Evolutionary conservation across 2,329 filamentous ascomycete species (phyloP).

Genomic region (Colletotrichum agaves): DNA sequence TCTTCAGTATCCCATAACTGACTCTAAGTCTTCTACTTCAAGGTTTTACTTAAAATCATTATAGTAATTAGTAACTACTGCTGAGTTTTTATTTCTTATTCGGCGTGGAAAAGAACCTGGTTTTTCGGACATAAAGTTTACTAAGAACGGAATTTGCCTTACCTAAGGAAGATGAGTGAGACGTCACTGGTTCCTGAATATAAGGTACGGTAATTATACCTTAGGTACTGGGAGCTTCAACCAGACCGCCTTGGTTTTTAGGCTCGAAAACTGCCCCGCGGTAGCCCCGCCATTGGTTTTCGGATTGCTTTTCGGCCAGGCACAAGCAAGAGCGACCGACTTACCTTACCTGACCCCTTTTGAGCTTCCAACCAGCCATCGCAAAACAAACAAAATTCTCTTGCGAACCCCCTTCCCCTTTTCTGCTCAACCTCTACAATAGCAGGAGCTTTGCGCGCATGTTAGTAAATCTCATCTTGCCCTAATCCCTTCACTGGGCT

Average conservation of each 20-base stretch:
- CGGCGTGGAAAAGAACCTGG: too few relatives aligned
- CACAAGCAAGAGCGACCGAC: constrained; percentile 31
- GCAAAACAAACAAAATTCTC: constrained; percentile 8
- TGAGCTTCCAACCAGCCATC: constrained; percentile 20
- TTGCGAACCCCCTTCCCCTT: background rate
- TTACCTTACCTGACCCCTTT: background rate
- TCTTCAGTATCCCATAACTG: too few relatives aligned
- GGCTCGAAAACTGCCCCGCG: constrained; percentile 32
- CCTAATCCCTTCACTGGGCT: background rate
- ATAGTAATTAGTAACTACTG: too few relatives aligned
- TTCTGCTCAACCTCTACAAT: background rate
- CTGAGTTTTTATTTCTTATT: too few relatives aligned
- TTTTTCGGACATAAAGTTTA: too few relatives aligned
- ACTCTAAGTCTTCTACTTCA: too few relatives aligned
- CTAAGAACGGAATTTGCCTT: too few relatives aligned
- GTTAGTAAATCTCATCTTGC: background rate
- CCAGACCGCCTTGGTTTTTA: constrained; percentile 6
- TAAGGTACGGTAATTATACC: too few relatives aligned
- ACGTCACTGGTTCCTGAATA: background rate
- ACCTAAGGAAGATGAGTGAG: too few relatives aligned
- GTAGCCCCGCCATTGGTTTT: constrained; percentile 34
- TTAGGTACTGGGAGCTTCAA: background rate
- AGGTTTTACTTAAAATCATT: too few relatives aligned
- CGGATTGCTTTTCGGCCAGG: constrained; percentile 14
- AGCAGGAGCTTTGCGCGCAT: background rate